A percentile compares a stretch with the other conserved stretches of the same genome.
These are phyloP conservation scores for Yarrowia sp. DNA, from an alignment of 805 yeast genomes.

Conservation along the genomic window DNA sequence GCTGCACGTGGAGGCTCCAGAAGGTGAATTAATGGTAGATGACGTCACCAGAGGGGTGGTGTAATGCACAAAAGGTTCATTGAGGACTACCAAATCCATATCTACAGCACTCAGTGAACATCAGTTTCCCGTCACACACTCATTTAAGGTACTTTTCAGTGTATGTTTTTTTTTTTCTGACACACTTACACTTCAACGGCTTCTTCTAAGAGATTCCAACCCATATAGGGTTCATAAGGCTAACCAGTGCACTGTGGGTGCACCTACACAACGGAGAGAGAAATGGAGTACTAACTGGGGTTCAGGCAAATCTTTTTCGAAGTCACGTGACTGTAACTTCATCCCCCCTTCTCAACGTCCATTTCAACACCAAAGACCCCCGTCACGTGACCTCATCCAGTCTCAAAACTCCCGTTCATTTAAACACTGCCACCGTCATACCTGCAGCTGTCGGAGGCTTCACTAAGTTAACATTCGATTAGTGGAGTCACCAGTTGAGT, in stretches of 20 bases:
- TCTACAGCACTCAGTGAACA: too few relatives aligned
- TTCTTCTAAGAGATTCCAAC: conserved; percentile 10
- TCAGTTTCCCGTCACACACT: too few relatives aligned
- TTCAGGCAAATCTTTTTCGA: too few relatives aligned
- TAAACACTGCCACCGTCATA: conserved; percentile 19
- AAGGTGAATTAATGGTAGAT: neutral
- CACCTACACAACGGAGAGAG: too few relatives aligned
- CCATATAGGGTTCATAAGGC: neutral
- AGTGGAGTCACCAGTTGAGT: conserved; percentile 20
- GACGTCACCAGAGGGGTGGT: neutral
- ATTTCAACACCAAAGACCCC: conserved; percentile 11
- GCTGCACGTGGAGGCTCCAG: conserved; percentile 14
- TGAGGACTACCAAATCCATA: too few relatives aligned
- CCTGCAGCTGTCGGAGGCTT: neutral
- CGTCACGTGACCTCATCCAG: neutral
- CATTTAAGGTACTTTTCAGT: too few relatives aligned
- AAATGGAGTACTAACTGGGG: too few relatives aligned
- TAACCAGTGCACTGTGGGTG: too few relatives aligned
- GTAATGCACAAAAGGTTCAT: too few relatives aligned
- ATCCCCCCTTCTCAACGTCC: neutral
- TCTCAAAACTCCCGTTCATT: neutral
- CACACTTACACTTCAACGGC: too few relatives aligned
- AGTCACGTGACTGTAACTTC: neutral
- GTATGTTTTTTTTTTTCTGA: too few relatives aligned
- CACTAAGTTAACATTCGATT: conserved; percentile 16